Percentiles rank a stretch among this genome's conserved stretches.
These are phyloP conservation scores for Ampelocalamus luodianensis DNA, from an alignment of 176 grass and related monocot genomes.

Conservation along the genomic window DNA sequence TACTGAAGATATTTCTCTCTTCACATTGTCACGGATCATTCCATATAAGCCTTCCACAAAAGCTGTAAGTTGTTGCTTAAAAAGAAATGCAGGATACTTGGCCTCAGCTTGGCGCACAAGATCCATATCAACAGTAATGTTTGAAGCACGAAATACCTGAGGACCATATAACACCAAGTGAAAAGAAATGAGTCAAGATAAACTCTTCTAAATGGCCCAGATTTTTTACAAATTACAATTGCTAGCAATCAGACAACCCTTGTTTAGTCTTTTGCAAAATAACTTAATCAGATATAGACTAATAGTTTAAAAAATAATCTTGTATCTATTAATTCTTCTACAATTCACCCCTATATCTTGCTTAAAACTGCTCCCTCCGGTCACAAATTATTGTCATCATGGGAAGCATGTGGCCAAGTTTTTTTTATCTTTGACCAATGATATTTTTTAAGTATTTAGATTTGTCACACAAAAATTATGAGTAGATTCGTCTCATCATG, in stretches of 20 bases:
- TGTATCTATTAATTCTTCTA: neutral
- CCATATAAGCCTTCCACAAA: constrained; percentile 88
- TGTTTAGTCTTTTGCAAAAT: constrained; percentile 5
- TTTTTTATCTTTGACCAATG: neutral
- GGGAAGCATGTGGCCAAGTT: neutral
- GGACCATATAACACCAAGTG: constrained; percentile 33
- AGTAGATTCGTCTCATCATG: neutral
- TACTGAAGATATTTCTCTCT: constrained; percentile 79
- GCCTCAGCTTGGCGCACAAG: constrained; percentile 84
- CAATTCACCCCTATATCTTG: neutral
- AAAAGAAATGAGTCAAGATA: constrained; percentile 26
- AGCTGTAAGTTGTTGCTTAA: constrained; percentile 94
- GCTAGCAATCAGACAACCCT: neutral
- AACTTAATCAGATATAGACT: neutral
- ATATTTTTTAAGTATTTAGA: constrained; percentile 20
- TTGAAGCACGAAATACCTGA: constrained; percentile 85
- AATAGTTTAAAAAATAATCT: neutral
- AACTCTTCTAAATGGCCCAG: neutral
- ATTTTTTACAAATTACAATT: constrained; percentile 14
- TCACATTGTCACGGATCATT: constrained; percentile 92
- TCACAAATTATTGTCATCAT: neutral
- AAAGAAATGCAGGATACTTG: constrained; percentile 91
- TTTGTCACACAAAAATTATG: neutral
- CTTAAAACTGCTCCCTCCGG: neutral
- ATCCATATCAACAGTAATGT: constrained; percentile 74